A percentile compares a stretch with the other conserved stretches of the same genome.
Conservation (phyloP, 257 asterid genomes). For the Paulownia fortunei region DNA sequence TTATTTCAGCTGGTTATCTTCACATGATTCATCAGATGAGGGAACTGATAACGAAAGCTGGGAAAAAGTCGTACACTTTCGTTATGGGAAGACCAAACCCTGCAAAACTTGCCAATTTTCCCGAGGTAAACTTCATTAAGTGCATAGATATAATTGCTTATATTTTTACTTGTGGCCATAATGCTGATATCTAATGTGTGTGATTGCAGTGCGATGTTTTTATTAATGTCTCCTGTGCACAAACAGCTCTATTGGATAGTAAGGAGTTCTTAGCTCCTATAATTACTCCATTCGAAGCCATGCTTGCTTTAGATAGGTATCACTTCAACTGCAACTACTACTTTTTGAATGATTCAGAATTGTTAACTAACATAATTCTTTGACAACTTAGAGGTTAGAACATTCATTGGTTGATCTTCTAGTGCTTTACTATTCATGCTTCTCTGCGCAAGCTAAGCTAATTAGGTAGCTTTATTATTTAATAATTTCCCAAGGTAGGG, state of each 20-base stretch:
- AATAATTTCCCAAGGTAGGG: background rate
- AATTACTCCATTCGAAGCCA: slow-evolving; percentile 95
- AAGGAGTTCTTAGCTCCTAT: slow-evolving; percentile 97
- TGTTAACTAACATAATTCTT: slow-evolving; percentile 8
- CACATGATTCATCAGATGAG: slow-evolving; percentile 87
- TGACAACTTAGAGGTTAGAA: background rate
- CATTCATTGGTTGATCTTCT: background rate
- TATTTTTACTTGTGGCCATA: slow-evolving; percentile 6
- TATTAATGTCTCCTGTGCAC: slow-evolving; percentile 86
- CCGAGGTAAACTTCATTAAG: slow-evolving; percentile 63
- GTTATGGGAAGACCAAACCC: slow-evolving; percentile 98
- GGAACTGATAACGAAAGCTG: slow-evolving; percentile 78
- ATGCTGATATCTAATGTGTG: slow-evolving; percentile 24
- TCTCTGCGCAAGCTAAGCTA: slow-evolving; percentile 18
- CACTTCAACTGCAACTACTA: slow-evolving; percentile 8
- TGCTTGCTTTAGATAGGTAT: slow-evolving; percentile 88
- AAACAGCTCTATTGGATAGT: slow-evolving; percentile 90
- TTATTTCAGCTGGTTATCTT: slow-evolving; percentile 86
- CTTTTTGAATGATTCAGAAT: slow-evolving; percentile 24
- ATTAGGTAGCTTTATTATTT: background rate
- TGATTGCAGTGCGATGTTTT: slow-evolving; percentile 85
- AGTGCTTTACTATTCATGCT: background rate
- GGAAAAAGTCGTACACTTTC: slow-evolving; percentile 88
- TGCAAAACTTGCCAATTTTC: slow-evolving; percentile 95
- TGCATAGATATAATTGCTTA: background rate